These are phyloP conservation scores for Monascus purpureus DNA, from an alignment of 495 filamentous ascomycete genomes.

Conservation along the genomic window DNA sequence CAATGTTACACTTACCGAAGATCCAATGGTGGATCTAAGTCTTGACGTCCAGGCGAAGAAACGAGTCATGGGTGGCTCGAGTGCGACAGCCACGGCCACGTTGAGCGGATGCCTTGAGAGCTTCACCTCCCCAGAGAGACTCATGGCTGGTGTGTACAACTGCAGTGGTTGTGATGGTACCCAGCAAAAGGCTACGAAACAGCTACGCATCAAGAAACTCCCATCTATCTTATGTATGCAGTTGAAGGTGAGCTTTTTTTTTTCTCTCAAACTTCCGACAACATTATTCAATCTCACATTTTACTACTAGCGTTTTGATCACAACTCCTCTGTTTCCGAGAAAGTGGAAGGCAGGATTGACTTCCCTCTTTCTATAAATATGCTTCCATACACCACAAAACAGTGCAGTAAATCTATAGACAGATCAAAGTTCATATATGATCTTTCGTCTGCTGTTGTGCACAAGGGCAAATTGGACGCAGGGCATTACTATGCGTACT, in stretches of 20 bases:
- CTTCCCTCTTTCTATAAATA: slow-evolving; percentile 76
- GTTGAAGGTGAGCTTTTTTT: slow-evolving; percentile 51
- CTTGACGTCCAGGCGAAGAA: slow-evolving; percentile 52
- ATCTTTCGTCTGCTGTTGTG: slow-evolving; percentile 71
- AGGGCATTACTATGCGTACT: slow-evolving; percentile 84
- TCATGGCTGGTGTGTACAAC: slow-evolving; percentile 63
- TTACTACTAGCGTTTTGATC: slow-evolving; percentile 57
- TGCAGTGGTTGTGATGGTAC: slow-evolving; percentile 61
- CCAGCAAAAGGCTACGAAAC: slow-evolving; percentile 59
- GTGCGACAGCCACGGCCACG: slow-evolving; percentile 32
- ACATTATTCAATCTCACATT: slow-evolving; percentile 1
- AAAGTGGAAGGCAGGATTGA: slow-evolving; percentile 73
- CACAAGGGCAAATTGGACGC: slow-evolving; percentile 76
- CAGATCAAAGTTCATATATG: slow-evolving; percentile 53
- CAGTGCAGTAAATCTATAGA: slow-evolving; percentile 25
- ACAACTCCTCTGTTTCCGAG: slow-evolving; percentile 46
- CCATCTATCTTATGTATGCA: slow-evolving; percentile 85
- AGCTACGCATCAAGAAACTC: slow-evolving; percentile 62
- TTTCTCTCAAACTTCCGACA: not conserved
- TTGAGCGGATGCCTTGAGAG: slow-evolving; percentile 68
- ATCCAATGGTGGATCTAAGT: slow-evolving; percentile 77
- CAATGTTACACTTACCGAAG: slow-evolving; percentile 61
- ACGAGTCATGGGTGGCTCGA: slow-evolving; percentile 31
- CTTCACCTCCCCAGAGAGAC: slow-evolving; percentile 56
- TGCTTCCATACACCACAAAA: slow-evolving; percentile 71